Conservation (phyloP, 75 land plant genomes). For the Ceratopteris richardii region DNA sequence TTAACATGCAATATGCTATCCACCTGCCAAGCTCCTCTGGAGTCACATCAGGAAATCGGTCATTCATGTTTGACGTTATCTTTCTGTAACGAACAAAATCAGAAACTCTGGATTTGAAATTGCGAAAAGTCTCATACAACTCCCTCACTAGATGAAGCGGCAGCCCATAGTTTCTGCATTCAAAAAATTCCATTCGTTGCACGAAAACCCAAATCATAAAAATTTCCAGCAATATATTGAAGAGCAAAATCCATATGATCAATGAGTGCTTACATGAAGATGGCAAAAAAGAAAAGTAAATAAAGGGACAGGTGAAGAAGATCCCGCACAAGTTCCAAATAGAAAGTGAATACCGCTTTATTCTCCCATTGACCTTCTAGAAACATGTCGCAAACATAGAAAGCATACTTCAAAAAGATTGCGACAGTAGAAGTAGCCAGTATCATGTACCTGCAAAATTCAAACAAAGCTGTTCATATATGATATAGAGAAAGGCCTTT, state of each 20-base stretch:
- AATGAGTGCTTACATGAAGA: constrained; percentile 72
- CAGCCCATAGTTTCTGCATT: constrained; percentile 76
- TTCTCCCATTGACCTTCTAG: constrained; percentile 99
- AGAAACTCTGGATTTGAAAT: constrained; percentile 81
- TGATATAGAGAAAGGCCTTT: neutral
- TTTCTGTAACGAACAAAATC: constrained; percentile 92
- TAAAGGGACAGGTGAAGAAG: constrained; percentile 88
- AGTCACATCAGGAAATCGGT: constrained; percentile 96
- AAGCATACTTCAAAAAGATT: constrained; percentile 79
- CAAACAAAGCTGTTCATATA: neutral
- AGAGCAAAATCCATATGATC: neutral
- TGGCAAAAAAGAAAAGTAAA: constrained; percentile 78
- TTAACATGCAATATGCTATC: neutral
- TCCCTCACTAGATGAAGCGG: constrained; percentile 95
- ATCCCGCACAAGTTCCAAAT: constrained; percentile 92
- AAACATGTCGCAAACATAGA: constrained; percentile 85
- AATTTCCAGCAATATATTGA: neutral
- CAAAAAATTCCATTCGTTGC: neutral
- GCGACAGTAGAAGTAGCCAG: constrained; percentile 85
- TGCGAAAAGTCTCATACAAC: constrained; percentile 91
- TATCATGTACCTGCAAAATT: constrained; percentile 79
- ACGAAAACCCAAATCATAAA: neutral
- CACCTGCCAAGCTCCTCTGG: constrained; percentile 82
- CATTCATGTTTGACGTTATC: constrained; percentile 97
- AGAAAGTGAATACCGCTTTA: constrained; percentile 91